A percentile compares a stretch with the other conserved stretches of the same genome.
These are phyloP conservation scores for Tetracentron sinense DNA, from an alignment of 164 flowering plant genomes.

Conservation along the genomic window DNA sequence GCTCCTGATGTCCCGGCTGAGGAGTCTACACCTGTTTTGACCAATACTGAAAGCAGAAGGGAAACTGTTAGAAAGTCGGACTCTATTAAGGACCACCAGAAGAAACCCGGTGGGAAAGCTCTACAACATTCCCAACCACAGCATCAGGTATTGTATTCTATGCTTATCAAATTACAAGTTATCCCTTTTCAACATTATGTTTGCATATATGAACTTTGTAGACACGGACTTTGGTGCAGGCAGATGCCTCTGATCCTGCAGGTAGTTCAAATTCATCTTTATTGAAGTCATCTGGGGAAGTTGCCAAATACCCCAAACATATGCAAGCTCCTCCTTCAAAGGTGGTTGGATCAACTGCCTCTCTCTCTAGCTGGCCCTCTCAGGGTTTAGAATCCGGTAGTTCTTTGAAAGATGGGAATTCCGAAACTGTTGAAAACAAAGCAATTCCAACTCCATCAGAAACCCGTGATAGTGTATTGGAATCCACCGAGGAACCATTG, in stretches of 20 bases:
- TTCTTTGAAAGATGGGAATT: constrained; percentile 1
- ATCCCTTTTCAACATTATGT: neutral
- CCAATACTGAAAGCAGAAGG: constrained; percentile 27
- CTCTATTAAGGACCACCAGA: constrained; percentile 47
- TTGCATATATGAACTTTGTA: neutral
- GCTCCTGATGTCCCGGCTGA: constrained; percentile 22
- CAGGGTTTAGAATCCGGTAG: constrained; percentile 10
- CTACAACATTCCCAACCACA: constrained; percentile 4
- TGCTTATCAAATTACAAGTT: neutral
- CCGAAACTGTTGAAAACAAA: constrained; percentile 22
- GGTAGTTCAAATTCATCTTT: constrained; percentile 3
- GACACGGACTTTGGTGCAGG: constrained; percentile 6
- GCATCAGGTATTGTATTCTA: constrained; percentile 11
- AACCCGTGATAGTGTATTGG: constrained; percentile 11
- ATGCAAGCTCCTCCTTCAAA: neutral
- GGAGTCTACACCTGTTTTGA: constrained; percentile 23
- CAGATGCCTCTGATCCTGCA: constrained; percentile 8
- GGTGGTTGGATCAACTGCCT: neutral
- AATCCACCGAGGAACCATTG: constrained; percentile 4
- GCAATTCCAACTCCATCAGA: constrained; percentile 8
- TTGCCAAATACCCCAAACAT: neutral
- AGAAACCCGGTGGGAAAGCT: constrained; percentile 1
- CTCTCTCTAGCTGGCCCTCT: constrained; percentile 17
- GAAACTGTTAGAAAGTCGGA: constrained; percentile 45
- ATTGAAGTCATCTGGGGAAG: neutral